Base-by-base conservation (phyloP, 495 filamentous ascomycete genomes). In the Hyaloscypha bicolor region DNA sequence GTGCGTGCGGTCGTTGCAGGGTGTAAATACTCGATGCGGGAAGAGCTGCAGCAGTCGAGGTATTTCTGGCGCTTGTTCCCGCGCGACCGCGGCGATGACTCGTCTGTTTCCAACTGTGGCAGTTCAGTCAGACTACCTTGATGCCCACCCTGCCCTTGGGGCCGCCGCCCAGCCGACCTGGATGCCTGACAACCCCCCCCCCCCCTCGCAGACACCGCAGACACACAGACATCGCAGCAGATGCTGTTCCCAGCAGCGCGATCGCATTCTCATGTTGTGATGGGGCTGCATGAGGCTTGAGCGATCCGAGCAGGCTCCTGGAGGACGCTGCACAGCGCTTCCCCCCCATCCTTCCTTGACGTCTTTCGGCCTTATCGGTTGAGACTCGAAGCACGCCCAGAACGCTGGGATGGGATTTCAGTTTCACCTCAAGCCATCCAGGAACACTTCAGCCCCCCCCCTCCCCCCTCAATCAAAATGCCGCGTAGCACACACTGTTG, bases 241-340 rank as follows among this genome's bases (percentile, higher is more conserved):
- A 59, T 30, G 56, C 53, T 6, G 53, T 30, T 29, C 58, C 58
- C 58, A 61, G 25, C 42, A 22, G 8, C 58, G 2, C 30, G 9
- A 21, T 22, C n/a, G 19, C 58, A 9, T 35, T 42, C 58, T 21
- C 11, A 22, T 6, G 25, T 45, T 63, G 60, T 63, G 60, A 63
- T 63, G 60, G 25, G 42, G 52, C 29, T 63, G 60, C 60, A 63
- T 63, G 45, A 39, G 4, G 60, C 60, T 55, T 63, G 45, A 39
- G 4, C 33, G 16, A 31, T 29, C 42, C 4, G 42, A 48, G 42
- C 42, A 48, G 42, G n/a, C 29, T 39, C 51, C 60, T 21, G 8
- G 19, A 19, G 29, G 30, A 9, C 53, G 61, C 45, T 63, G 63
- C 63, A 65, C 63, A 65, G 63, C 63, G 63, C 63, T 65, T 65